Evolutionary conservation across 192 early-diverging fungal genomes (phyloP).

Genomic region (Backusella macrospora): DNA sequence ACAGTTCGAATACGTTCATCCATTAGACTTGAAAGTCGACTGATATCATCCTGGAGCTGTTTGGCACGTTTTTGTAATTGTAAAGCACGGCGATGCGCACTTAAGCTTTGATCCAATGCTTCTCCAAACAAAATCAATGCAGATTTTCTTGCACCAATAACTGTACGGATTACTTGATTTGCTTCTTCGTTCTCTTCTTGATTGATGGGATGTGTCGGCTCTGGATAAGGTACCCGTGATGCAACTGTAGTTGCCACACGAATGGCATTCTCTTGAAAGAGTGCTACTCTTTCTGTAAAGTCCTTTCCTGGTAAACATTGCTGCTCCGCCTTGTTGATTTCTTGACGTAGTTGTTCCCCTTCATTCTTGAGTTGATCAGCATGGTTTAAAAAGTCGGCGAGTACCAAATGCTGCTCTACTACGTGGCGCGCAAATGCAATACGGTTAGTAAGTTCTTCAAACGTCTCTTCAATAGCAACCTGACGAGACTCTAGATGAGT

Average conservation of each 20-base stretch:
- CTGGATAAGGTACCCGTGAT: slow-evolving; percentile 32
- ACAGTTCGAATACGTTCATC: slow-evolving; percentile 27
- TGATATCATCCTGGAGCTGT: slow-evolving; percentile 28
- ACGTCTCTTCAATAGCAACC: slow-evolving; percentile 41
- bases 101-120: slow-evolving; percentile 31
- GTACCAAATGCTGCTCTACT: slow-evolving; percentile 38
- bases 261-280: slow-evolving; percentile 32
- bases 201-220: slow-evolving; percentile 16
- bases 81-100: slow-evolving; percentile 27
- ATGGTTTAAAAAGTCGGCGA: slow-evolving; percentile 41
- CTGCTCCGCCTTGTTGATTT: slow-evolving; percentile 24
- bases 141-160: slow-evolving; percentile 21
- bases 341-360: slow-evolving; percentile 27
- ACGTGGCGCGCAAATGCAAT: slow-evolving; percentile 41
- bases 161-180: slow-evolving; percentile 33
- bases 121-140: slow-evolving; percentile 35
- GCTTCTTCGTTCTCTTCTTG: slow-evolving; percentile 32
- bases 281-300: slow-evolving; percentile 19
- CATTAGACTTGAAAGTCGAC: slow-evolving; percentile 22
- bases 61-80: slow-evolving; percentile 31
- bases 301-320: slow-evolving; percentile 15
- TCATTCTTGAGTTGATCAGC: slow-evolving; percentile 28
- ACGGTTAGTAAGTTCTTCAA: slow-evolving; percentile 36
- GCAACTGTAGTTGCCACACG: slow-evolving; percentile 32
- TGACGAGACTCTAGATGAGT: slow-evolving; percentile 40